Conservation (phyloP, 176 grass and related monocot species). For the Luzula sylvatica region DNA sequence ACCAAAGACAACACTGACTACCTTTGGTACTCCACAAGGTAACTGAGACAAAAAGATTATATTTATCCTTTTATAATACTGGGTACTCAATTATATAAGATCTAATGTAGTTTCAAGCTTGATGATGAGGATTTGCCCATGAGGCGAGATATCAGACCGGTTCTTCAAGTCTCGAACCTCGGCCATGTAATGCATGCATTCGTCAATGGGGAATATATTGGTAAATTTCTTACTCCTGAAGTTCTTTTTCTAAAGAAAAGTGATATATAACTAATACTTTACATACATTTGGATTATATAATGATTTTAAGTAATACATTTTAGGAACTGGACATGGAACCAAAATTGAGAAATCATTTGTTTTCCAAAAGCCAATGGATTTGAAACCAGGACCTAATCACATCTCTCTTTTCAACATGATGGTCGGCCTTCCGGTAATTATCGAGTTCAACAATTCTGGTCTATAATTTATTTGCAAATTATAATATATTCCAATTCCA, state of each 20-base stretch:
- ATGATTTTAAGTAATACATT: background rate
- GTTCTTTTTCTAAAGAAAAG: background rate
- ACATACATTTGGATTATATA: background rate
- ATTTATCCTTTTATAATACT: conserved; percentile 1
- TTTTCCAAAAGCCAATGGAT: conserved; percentile 54
- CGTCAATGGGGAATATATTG: conserved; percentile 44
- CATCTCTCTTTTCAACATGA: conserved; percentile 35
- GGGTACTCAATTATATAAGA: too few relatives aligned
- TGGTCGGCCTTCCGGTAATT: conserved; percentile 26
- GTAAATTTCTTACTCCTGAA: conserved; percentile 30
- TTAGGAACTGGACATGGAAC: conserved; percentile 57
- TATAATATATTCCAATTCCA: background rate
- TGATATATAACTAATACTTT: background rate
- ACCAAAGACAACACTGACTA: conserved; percentile 75
- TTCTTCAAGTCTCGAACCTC: conserved; percentile 47
- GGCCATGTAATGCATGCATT: conserved; percentile 57
- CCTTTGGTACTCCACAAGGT: conserved; percentile 89
- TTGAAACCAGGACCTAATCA: conserved; percentile 52
- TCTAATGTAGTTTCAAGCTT: conserved; percentile 50
- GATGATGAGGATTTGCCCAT: conserved; percentile 74
- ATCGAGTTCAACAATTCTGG: background rate
- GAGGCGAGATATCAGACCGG: conserved; percentile 66
- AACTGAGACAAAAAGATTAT: background rate
- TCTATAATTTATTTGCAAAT: background rate
- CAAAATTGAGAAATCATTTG: conserved; percentile 63